A percentile compares a stretch with the other conserved stretches of the same genome.
Conservation (phyloP, 163 green algal species). For the Scenedesmus sp. region DNA sequence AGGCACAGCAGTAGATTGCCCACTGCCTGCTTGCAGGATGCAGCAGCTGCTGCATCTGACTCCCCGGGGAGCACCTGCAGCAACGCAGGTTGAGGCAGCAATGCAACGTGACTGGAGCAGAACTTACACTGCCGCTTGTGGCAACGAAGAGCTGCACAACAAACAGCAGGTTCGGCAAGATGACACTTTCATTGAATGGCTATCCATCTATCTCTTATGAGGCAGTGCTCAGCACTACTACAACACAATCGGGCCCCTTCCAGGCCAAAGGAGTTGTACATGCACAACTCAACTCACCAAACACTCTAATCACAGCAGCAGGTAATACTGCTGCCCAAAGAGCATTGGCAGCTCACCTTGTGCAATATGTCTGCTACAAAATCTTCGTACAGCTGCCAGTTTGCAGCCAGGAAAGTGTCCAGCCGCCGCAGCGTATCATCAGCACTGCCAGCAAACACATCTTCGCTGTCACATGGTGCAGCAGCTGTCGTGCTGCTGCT, state of each 20-base stretch:
- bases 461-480: background rate
- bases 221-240: too few relatives aligned
- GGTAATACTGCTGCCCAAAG: too few relatives aligned
- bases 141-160: too few relatives aligned
- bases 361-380: constrained; percentile 17
- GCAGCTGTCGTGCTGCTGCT: background rate
- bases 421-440: background rate
- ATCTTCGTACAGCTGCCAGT: constrained; percentile 29
- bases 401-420: constrained; percentile 40
- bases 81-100: background rate
- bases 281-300: too few relatives aligned
- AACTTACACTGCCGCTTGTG: background rate
- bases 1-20: constrained; percentile 10
- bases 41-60: background rate
- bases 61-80: constrained; percentile 27
- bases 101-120: background rate
- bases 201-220: too few relatives aligned
- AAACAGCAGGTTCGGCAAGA: too few relatives aligned
- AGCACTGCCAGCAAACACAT: background rate
- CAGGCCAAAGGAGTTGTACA: too few relatives aligned
- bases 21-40: background rate
- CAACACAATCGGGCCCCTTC: too few relatives aligned
- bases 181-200: too few relatives aligned
- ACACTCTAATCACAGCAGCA: too few relatives aligned
- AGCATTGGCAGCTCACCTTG: background rate